These are phyloP conservation scores for Saccharomyces hybrid DNA, from an alignment of 1,139 yeast genomes.

Conservation along the genomic window DNA sequence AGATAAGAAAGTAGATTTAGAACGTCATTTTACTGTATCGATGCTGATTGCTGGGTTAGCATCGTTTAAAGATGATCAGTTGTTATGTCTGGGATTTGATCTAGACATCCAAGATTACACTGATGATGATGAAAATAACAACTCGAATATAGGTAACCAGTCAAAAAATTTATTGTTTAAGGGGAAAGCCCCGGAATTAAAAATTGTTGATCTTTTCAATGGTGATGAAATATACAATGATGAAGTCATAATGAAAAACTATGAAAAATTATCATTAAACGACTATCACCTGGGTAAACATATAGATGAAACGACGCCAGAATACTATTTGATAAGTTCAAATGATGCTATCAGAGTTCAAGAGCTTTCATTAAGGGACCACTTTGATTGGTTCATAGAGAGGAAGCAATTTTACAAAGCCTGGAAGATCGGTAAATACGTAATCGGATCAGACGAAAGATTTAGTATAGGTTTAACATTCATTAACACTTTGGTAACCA, in stretches of 20 bases:
- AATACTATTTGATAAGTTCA: conserved; percentile 68
- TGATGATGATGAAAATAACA: conserved; percentile 15
- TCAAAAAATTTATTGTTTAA: conserved; percentile 15
- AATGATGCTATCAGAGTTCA: conserved; percentile 74
- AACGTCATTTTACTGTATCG: conserved; percentile 34
- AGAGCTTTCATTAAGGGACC: conserved; percentile 60
- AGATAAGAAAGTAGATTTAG: conserved; percentile 54
- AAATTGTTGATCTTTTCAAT: conserved; percentile 53
- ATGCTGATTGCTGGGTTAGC: conserved; percentile 72
- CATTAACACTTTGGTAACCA: conserved; percentile 47
- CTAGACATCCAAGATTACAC: neutral
- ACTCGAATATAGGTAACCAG: conserved; percentile 7
- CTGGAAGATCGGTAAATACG: conserved; percentile 63
- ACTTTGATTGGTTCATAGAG: conserved; percentile 63
- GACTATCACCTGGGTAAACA: conserved; percentile 64
- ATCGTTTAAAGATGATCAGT: conserved; percentile 58
- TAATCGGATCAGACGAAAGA: conserved; percentile 46
- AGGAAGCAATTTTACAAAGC: conserved; percentile 54
- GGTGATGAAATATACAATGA: conserved; percentile 81
- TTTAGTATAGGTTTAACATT: conserved; percentile 57
- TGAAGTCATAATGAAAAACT: conserved; percentile 60
- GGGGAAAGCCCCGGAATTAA: conserved; percentile 57
- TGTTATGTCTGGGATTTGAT: conserved; percentile 50
- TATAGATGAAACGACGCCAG: conserved; percentile 33
- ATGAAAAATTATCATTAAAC: conserved; percentile 60